These are phyloP conservation scores for Cryptococcus jaspeensis DNA, from an alignment of 1,284 basidiomycete species.

Conservation along the genomic window DNA sequence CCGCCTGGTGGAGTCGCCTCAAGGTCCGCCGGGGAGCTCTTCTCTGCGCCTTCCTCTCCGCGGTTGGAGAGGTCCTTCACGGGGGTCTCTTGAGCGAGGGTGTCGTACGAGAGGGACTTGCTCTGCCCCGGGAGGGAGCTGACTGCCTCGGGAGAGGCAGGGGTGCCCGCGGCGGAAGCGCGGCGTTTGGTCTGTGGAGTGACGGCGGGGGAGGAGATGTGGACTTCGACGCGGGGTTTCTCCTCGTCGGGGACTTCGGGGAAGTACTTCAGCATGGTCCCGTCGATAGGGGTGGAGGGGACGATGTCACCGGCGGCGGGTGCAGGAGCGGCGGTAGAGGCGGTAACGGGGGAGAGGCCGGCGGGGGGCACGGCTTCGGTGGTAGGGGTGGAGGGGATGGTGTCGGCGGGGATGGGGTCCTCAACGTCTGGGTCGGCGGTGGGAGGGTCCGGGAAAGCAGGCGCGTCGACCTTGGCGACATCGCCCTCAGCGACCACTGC, in stretches of 20 bases:
- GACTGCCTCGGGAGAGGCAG: no score
- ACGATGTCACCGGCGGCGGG: not conserved
- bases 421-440: constrained; percentile 22
- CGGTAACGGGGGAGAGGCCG: no score
- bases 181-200: constrained; percentile 12
- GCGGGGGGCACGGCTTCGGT: not conserved
- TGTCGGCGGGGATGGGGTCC: constrained; percentile 11
- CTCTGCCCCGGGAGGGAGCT: constrained; percentile 10
- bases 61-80: no score
- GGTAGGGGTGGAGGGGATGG: not conserved
- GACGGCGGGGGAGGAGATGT: constrained; percentile 31
- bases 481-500: not conserved
- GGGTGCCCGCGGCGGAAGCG: no score
- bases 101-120: constrained; percentile 3
- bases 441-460: constrained; percentile 26
- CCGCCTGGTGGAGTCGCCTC: constrained; percentile 13
- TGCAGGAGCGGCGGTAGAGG: not conserved
- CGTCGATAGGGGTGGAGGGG: constrained; percentile 30
- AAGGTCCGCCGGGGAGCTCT: not conserved
- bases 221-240: constrained; percentile 43
- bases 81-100: no score
- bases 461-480: constrained; percentile 11
- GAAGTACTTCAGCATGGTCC: constrained; percentile 30
- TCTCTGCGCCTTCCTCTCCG: no score
- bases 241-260: constrained; percentile 46